Evolutionary conservation across 2,329 filamentous ascomycete genomes (phyloP), one percentile per base, ranked within the genome.

Genomic region (Aspergillus sp.): DNA sequence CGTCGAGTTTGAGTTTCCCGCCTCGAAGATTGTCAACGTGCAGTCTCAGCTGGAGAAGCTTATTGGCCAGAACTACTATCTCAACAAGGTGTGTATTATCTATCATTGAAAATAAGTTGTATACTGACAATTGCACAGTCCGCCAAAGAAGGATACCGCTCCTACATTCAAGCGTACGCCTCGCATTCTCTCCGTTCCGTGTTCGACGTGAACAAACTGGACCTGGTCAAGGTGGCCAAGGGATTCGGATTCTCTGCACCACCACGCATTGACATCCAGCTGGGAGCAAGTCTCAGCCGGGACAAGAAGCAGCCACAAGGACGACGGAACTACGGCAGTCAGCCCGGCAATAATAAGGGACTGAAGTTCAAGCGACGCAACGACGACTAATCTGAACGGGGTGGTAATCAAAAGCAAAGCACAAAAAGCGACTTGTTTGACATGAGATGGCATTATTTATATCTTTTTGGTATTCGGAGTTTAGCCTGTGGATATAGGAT

Each of bases 161-260:
- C 87, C 13, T 98, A 98, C 66, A 78, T 98, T 26, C 90, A 97
- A 66, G 91, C 93, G 0, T 98, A 98, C 63, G 90, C 91, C 19
- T 90, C 85, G 46, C 93, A 91, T 69, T 85, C 80, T 54, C 74
- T 93, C 46, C 81, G 88, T 27, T 85, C 82, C n/a, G 84, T 94
- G 32, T 95, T 91, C 62, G 86, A 91, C 64, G 82, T 94, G 42
- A 77, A 88, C 65, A 88, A 88, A 62, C 74, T 93, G 9, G 88
- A 94, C 62, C 73, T 94, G 12, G 81, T 85, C 57, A 91, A 90
- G 70, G 83, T 94, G 4, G 87, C 87, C 40, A 91, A 89, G 75
- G 81, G 82, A 52, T 94, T 93, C 61, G 88, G 88, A 0, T 94
- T 95, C 66, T 68, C 75, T 5, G 80, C 82, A 0, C 87, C 89